These are phyloP conservation scores for Verticillium longisporum DNA, from an alignment of 2,329 filamentous ascomycete genomes.

Conservation along the genomic window DNA sequence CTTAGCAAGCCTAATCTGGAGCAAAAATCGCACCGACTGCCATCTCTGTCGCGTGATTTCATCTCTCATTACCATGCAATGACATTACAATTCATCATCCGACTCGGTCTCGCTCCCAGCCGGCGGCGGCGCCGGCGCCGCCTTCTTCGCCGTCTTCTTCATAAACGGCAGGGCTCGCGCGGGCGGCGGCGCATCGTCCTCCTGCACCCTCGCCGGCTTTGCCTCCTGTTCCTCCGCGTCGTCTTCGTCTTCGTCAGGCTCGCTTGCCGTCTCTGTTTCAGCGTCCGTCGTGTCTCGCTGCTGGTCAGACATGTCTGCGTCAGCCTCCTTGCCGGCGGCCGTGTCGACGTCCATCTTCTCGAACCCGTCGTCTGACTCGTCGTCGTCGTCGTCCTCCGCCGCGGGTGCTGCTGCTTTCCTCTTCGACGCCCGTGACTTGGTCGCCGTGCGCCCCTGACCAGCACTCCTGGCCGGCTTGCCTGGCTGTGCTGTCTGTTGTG, in stretches of 20 bases:
- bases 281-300: slow-evolving; percentile 29
- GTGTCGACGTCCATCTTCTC: slow-evolving; percentile 45
- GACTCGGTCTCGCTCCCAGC: slow-evolving; percentile 44
- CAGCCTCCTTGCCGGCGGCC: slow-evolving; percentile 13
- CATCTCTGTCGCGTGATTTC: not conserved
- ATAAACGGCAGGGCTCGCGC: slow-evolving; percentile 38
- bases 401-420: slow-evolving; percentile 37
- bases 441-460: slow-evolving; percentile 16
- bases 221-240: slow-evolving; percentile 25
- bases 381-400: slow-evolving; percentile 30
- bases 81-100: slow-evolving; percentile 45
- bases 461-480: slow-evolving; percentile 14
- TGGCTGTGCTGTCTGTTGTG: slow-evolving; percentile 2
- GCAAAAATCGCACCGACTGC: too few species aligned
- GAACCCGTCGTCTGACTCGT: slow-evolving; percentile 37
- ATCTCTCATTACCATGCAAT: not conserved
- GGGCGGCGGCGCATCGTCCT: slow-evolving; percentile 24
- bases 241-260: slow-evolving; percentile 28
- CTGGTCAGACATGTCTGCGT: slow-evolving; percentile 24
- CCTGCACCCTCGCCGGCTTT: not conserved
- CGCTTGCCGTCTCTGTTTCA: slow-evolving; percentile 32
- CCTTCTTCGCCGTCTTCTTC: slow-evolving; percentile 21
- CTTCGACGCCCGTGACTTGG: slow-evolving; percentile 38
- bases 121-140: slow-evolving; percentile 19
- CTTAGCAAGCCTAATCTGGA: too few species aligned